phyloP scores from a whole-genome alignment of 1,284 basidiomycete genomes.

The Trichosporon sp. region DNA sequence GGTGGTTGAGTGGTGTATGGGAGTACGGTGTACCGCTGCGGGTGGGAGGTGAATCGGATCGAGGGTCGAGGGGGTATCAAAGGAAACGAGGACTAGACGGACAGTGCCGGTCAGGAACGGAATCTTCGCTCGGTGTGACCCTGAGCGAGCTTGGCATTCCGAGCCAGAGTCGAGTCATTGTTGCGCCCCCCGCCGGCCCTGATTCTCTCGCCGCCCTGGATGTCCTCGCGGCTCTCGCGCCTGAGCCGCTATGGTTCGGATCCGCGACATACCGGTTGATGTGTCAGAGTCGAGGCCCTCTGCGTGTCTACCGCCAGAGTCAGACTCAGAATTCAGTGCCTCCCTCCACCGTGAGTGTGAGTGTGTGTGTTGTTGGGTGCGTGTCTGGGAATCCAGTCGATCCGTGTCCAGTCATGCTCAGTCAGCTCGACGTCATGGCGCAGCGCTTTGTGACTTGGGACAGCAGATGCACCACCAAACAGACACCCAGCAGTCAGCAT shows the following conservation, averaged over 20 bases:
- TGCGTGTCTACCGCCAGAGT: too few relatives aligned
- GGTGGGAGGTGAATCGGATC: neutral
- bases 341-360: neutral
- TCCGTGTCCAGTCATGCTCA: neutral
- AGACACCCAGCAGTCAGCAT: neutral
- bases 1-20: neutral
- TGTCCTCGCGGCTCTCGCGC: too few relatives aligned
- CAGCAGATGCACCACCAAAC: neutral
- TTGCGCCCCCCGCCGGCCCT: too few relatives aligned
- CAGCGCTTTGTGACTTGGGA: neutral
- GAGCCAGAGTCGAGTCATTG: neutral
- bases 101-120: constrained; percentile 2
- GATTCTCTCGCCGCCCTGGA: neutral
- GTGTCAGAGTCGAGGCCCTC: neutral
- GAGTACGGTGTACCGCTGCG: neutral
- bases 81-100: neutral
- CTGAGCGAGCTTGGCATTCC: constrained; percentile 1
- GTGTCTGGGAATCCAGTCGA: neutral
- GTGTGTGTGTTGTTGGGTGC: too few relatives aligned
- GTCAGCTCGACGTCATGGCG: neutral
- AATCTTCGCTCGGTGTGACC: neutral
- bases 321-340: too few relatives aligned
- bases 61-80: neutral
- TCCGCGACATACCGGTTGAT: neutral
- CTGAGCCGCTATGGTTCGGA: too few relatives aligned